These are phyloP conservation scores for Cladorrhinum sp. DNA, from an alignment of 2,329 filamentous ascomycete genomes.

Conservation along the genomic window DNA sequence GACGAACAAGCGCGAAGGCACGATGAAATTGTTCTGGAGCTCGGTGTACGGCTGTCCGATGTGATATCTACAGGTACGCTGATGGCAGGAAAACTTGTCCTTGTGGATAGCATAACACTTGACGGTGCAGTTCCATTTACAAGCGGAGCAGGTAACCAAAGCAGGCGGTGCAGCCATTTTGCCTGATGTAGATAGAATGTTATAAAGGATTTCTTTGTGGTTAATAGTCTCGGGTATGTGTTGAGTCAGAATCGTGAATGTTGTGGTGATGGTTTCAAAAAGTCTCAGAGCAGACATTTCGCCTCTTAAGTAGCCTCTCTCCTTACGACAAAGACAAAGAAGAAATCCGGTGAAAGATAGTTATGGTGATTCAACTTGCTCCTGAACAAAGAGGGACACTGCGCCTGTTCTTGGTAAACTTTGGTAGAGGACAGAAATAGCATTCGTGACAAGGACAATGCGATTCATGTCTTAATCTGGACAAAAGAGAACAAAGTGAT, in stretches of 20 bases:
- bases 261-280: not conserved
- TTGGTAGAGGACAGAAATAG: not conserved
- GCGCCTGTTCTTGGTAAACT: not conserved
- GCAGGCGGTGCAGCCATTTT: not conserved
- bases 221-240: not conserved
- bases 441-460: not conserved
- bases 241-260: not conserved
- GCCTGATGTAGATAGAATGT: not conserved
- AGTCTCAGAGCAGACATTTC: not conserved
- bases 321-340: not conserved
- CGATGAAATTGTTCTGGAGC: not conserved
- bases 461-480: not conserved
- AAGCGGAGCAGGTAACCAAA: not conserved
- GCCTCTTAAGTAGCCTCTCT: not conserved
- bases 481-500: not conserved
- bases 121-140: not conserved
- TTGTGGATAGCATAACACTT: conserved; percentile 3
- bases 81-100: conserved; percentile 1
- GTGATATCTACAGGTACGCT: not conserved
- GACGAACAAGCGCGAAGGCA: not conserved
- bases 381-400: not conserved
- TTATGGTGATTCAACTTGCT: not conserved
- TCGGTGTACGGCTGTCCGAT: not conserved
- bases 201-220: not conserved
- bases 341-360: not conserved